phyloP scores from a whole-genome alignment of 768 basidiomycete species.

The Rhodotorula diobovata region DNA sequence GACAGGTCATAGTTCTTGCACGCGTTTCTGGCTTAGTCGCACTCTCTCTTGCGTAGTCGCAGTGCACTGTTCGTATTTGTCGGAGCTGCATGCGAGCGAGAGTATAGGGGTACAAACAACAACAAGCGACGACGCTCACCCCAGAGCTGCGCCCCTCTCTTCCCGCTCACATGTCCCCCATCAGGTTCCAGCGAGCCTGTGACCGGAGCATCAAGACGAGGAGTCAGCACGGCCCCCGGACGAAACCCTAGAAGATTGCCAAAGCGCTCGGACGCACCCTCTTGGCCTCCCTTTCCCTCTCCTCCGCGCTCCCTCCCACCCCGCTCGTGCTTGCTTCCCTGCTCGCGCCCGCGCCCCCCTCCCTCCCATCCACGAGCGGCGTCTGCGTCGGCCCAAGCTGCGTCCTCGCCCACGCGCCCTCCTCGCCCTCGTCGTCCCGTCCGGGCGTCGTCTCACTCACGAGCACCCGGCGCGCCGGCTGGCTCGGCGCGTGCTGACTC shows the following conservation, averaged over 20 bases:
- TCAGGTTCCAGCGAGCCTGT: constrained; percentile 31
- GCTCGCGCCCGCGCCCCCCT: background rate
- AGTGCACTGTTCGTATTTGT: background rate
- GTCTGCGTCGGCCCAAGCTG: constrained; percentile 24
- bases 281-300: background rate
- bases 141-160: no score
- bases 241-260: background rate
- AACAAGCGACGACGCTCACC: background rate
- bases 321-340: no score
- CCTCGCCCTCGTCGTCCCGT: background rate
- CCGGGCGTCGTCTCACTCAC: constrained; percentile 2
- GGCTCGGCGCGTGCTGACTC: background rate
- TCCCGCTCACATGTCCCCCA: constrained; percentile 8
- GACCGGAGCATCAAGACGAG: no score
- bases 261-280: background rate
- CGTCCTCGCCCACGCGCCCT: background rate
- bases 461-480: background rate
- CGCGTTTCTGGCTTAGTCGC: background rate
- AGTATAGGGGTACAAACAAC: background rate
- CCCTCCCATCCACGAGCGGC: background rate
- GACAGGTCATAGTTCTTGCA: background rate
- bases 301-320: background rate
- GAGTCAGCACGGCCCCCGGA: background rate
- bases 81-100: background rate
- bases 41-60: background rate